phyloP scores from a whole-genome alignment of 306 rosid species.

The Cucurbita maxima region DNA sequence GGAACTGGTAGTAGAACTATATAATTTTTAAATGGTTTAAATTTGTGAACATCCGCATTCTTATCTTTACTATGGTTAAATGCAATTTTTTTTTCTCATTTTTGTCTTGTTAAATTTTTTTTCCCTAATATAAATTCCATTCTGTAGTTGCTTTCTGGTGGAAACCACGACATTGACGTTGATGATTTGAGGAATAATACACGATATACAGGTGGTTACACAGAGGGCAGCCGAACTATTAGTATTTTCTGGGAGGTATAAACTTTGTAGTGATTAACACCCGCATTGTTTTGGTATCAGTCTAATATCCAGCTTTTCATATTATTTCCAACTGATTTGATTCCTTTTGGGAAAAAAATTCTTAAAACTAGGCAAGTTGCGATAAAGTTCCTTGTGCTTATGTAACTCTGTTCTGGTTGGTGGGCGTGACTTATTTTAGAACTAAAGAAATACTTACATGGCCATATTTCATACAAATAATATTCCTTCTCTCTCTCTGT shows the following conservation, averaged over 20 bases:
- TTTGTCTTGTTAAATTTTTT: background rate
- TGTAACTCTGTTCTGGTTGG: background rate
- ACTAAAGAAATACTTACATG: background rate
- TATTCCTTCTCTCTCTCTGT: background rate
- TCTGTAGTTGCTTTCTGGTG: conserved; percentile 92
- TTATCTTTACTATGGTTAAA: background rate
- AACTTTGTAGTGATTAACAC: conserved; percentile 4
- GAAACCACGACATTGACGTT: conserved; percentile 75
- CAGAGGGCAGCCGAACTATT: conserved; percentile 68
- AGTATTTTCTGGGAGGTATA: conserved; percentile 93
- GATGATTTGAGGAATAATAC: conserved; percentile 81
- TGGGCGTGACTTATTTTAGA: background rate
- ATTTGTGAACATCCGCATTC: background rate
- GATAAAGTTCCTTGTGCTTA: background rate
- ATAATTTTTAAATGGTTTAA: background rate
- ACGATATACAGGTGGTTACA: conserved; percentile 84
- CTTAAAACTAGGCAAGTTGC: background rate
- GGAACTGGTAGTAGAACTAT: background rate
- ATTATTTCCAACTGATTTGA: background rate
- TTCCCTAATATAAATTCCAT: background rate
- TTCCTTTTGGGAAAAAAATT: background rate
- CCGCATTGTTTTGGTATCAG: background rate
- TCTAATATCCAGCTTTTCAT: background rate
- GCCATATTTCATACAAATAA: background rate
- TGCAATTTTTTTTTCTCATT: background rate